Evolutionary conservation across 2,329 filamentous ascomycete genomes (phyloP).

Genomic region (Penicillium psychrosexuale): DNA sequence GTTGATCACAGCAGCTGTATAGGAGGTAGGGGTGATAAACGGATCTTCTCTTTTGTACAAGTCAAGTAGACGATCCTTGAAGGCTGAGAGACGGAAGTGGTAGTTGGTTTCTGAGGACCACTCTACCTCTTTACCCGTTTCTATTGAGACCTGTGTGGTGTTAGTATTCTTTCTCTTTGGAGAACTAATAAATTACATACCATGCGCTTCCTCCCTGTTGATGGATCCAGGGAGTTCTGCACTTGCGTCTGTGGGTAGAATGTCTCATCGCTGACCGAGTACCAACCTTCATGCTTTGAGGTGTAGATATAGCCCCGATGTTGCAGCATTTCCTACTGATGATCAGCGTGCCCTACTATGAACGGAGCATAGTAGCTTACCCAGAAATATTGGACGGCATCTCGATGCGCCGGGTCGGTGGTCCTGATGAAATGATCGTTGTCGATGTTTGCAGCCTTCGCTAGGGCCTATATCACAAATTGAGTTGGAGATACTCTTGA

Average conservation of each 20-base stretch:
- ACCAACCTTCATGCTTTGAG: conserved; percentile 89
- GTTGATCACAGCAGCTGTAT: conserved; percentile 74
- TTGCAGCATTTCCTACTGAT: conserved; percentile 60
- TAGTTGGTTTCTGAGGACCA: conserved; percentile 94
- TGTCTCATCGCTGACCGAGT: conserved; percentile 92
- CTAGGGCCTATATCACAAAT: conserved; percentile 55
- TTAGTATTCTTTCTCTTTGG: conserved; percentile 9
- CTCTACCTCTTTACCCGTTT: conserved; percentile 90
- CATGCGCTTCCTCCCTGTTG: conserved; percentile 79
- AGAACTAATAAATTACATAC: conserved; percentile 36
- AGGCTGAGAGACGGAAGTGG: conserved; percentile 84
- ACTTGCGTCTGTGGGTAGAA: conserved; percentile 82
- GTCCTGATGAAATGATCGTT: conserved; percentile 91
- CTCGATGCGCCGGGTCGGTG: conserved; percentile 75
- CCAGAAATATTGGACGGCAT: conserved; percentile 90
- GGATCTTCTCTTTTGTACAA: conserved; percentile 75
- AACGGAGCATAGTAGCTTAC: conserved; percentile 32
- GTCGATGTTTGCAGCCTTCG: conserved; percentile 64
- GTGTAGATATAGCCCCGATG: conserved; percentile 77
- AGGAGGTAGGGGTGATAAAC: conserved; percentile 69
- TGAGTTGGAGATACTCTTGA: not conserved
- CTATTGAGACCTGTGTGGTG: conserved; percentile 58
- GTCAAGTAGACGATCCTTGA: conserved; percentile 71
- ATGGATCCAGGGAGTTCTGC: conserved; percentile 69
- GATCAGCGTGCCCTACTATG: conserved; percentile 8